Evolutionary conservation across 1,284 basidiomycete genomes (phyloP).

Genomic region (Termitomyces sp.): DNA sequence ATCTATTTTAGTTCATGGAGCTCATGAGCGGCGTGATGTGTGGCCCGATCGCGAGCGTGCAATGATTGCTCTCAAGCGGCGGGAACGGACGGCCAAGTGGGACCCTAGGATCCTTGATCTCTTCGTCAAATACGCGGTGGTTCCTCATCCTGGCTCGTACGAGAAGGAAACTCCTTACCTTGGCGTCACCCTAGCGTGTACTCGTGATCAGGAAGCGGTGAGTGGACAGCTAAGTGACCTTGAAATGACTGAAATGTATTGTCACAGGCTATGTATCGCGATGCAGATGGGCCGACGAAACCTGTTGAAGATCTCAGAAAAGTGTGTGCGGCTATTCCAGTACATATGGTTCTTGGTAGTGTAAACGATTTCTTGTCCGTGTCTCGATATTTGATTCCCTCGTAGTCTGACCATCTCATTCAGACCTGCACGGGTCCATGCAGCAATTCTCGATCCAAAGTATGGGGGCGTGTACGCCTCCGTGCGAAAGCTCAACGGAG

Average conservation of each 20-base stretch:
- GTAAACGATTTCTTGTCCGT: slow-evolving; percentile 47
- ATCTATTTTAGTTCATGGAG: slow-evolving; percentile 35
- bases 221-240: slow-evolving; percentile 13
- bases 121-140: slow-evolving; percentile 43
- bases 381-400: background rate
- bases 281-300: slow-evolving; percentile 44
- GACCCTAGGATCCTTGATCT: slow-evolving; percentile 41
- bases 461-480: slow-evolving; percentile 41
- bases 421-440: slow-evolving; percentile 41
- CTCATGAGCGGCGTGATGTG: slow-evolving; percentile 41
- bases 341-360: slow-evolving; percentile 49
- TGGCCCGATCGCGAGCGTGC: slow-evolving; percentile 46
- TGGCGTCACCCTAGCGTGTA: slow-evolving; percentile 48
- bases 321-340: slow-evolving; percentile 35
- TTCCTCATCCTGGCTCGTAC: slow-evolving; percentile 30
- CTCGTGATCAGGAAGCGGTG: slow-evolving; percentile 53
- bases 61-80: slow-evolving; percentile 27
- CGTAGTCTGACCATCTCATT: slow-evolving; percentile 10
- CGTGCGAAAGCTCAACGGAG: slow-evolving; percentile 33
- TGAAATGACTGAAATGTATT: background rate
- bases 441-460: slow-evolving; percentile 37
- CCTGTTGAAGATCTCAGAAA: slow-evolving; percentile 41
- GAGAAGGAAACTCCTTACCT: slow-evolving; percentile 29
- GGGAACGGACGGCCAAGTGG: slow-evolving; percentile 38
- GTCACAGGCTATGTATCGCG: slow-evolving; percentile 44